Evolutionary conservation across 805 yeast genomes (phyloP), one percentile per base, ranked within the genome.

Genomic region (Saturnispora bothae): DNA sequence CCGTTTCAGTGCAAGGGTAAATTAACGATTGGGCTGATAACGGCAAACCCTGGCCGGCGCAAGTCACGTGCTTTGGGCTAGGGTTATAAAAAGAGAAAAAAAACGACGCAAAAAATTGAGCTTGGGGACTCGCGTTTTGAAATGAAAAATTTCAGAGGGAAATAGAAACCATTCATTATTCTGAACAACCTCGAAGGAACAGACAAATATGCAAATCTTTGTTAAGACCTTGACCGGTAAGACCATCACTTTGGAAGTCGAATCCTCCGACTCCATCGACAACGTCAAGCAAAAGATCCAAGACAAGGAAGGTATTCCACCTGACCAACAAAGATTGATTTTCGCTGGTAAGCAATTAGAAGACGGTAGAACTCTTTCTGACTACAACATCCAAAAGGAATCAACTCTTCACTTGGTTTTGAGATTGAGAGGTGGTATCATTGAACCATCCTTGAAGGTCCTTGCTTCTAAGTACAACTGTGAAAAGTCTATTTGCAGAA

Each of bases 401-500:
- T 83, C 95, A 42, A 61, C 65, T 44, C 56, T 71, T 31, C 79
- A 73, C 64, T 72, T 73, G 65, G 79, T 73, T 31, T 65, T 73
- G 48, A 72, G 79, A 71, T 68, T 73, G 62, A 73, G 79, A 71
- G 79, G 79, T 68, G 76, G 76, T 59, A 86, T 92, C 74, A 92
- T 92, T 69, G 98, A 92, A 78, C 98, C 98, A 76, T 86, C 96
- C 62, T 81, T 92, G 64, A 92, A 89, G 77, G 96, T 89, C 61
- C 79, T 92, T 64, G 98, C 98, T 70, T 84, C 96, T 66, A 92
- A 92, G 76, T 92, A 83, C 89, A 92, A 92, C 94, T 92, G 97
- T 79, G 98, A 92, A 56, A 92, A 92, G 76, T 69, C 95, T 54
- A 89, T 92, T 69, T 92, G 98, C 81, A 94, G 98, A 75, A 84